Evolutionary conservation across 306 rosid genomes (phyloP), one percentile per base, ranked within the genome.

Genomic region (Sindora glabra): DNA sequence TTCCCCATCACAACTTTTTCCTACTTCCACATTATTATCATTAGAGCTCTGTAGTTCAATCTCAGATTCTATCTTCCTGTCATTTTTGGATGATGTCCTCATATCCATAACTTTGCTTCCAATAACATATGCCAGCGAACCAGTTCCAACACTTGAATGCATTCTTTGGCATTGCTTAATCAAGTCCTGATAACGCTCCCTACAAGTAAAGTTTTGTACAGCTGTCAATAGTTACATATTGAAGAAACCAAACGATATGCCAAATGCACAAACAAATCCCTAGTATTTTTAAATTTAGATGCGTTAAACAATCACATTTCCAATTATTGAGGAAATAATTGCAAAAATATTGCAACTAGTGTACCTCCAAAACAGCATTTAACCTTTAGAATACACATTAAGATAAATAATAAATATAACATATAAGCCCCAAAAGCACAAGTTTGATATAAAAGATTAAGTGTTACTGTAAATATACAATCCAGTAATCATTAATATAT

Each of bases 61-160:
- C 59, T 81, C 67, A 60, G 73, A 56, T 51, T 76, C 80, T 27
- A 68, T 57, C 55, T 60, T 50, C 45, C 33, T 57, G 17, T 71
- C 80, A 64, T 77, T 79, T 75, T 76, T 87, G 47, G 97, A 78
- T 37, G 79, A 65, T 38, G 87, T 83, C 66, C 97, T 85, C 94
- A 90, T 65, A 77, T 90, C 97, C 97, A 90, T 80, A 45, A 90
- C 86, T 76, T 83, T 87, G 71, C 96, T 80, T 48, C 97, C 97
- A 72, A 90, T 95, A 63, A 80, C 78, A 80, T 85, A 85, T 58
- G 96, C 96, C 78, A 90, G 80, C 1, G 95, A 85, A 75, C 97
- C 97, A 52, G 96, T 90, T 76, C 97, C 97, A 32, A 90, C 75
- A 57, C 91, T 90, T 42, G 97, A 79, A 81, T 90, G 96, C 94